Evolutionary conservation across 805 yeast species (phyloP).

Genomic region (Candida germanica): DNA sequence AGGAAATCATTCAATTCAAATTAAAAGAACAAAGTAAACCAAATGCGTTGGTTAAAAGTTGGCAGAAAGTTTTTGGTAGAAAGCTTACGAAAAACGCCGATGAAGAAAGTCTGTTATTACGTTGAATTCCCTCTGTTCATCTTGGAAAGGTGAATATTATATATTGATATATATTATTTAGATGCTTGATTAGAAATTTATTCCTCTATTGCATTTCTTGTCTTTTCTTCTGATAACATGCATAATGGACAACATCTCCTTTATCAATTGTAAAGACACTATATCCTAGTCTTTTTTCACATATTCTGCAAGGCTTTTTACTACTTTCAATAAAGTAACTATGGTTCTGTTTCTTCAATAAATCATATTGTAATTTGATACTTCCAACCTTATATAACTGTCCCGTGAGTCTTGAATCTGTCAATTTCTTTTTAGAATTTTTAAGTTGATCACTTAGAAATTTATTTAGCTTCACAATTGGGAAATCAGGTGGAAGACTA

Average conservation of each 20-base stretch:
- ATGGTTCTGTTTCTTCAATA: constrained; percentile 36
- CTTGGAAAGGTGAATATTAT: not conserved
- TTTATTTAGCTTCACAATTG: constrained; percentile 39
- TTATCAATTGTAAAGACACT: constrained; percentile 51
- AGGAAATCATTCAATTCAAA: constrained; percentile 25
- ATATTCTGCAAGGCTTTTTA: constrained; percentile 51
- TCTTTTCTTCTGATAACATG: constrained; percentile 35
- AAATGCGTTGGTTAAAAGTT: not conserved
- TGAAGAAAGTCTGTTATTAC: constrained; percentile 5
- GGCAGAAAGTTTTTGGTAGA: constrained; percentile 1
- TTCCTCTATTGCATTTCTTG: constrained; percentile 1
- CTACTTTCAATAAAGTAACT: constrained; percentile 37
- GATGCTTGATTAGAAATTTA: not conserved
- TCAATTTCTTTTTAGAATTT: constrained; percentile 34
- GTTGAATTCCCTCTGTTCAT: not conserved
- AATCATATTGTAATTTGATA: constrained; percentile 42
- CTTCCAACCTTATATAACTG: constrained; percentile 55
- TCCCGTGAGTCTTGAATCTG: constrained; percentile 39
- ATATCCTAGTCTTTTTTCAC: constrained; percentile 54
- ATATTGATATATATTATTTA: not conserved
- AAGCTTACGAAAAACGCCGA: not conserved
- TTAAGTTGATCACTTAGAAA: constrained; percentile 48
- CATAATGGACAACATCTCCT: constrained; percentile 52
- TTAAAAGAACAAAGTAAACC: constrained; percentile 16
- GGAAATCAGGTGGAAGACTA: constrained; percentile 49